Evolutionary conservation across 345 rosid genomes (phyloP).

Genomic region (Diplotaxis tenuifolia): DNA sequence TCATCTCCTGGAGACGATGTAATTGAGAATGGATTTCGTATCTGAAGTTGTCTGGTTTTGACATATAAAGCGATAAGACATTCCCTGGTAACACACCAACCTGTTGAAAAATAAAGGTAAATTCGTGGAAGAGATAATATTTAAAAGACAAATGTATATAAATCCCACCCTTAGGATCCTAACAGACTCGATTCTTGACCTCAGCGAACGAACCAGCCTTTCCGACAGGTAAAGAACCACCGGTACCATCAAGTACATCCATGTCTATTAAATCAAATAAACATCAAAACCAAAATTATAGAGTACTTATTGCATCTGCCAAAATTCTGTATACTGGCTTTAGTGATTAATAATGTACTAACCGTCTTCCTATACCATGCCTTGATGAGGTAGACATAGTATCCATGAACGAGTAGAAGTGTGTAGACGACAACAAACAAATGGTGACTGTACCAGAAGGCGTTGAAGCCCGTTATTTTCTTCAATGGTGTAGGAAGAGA

Average conservation of each 20-base stretch:
- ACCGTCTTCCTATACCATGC: constrained; percentile 72
- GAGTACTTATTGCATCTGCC: background rate
- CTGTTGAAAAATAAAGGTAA: constrained; percentile 38
- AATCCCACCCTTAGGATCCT: constrained; percentile 50
- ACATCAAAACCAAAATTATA: constrained; percentile 3
- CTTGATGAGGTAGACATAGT: constrained; percentile 52
- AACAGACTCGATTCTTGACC: constrained; percentile 67
- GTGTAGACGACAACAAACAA: constrained; percentile 68
- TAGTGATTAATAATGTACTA: constrained; percentile 19
- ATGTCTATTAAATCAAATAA: constrained; percentile 48
- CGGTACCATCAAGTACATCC: constrained; percentile 80
- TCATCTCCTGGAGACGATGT: constrained; percentile 84
- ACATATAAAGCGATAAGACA: constrained; percentile 68
- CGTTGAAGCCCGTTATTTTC: constrained; percentile 77
- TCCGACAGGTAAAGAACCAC: constrained; percentile 56
- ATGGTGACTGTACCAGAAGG: constrained; percentile 88
- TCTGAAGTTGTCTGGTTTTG: constrained; percentile 65
- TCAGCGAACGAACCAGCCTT: constrained; percentile 58
- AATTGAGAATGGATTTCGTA: constrained; percentile 73
- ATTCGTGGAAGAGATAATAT: background rate
- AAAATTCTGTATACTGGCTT: background rate
- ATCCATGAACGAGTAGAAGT: constrained; percentile 62
- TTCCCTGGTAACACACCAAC: constrained; percentile 67
- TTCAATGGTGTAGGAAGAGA: constrained; percentile 51
- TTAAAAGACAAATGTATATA: background rate